Conservation (phyloP, 2,329 filamentous ascomycete species). For the Nemania abortiva region DNA sequence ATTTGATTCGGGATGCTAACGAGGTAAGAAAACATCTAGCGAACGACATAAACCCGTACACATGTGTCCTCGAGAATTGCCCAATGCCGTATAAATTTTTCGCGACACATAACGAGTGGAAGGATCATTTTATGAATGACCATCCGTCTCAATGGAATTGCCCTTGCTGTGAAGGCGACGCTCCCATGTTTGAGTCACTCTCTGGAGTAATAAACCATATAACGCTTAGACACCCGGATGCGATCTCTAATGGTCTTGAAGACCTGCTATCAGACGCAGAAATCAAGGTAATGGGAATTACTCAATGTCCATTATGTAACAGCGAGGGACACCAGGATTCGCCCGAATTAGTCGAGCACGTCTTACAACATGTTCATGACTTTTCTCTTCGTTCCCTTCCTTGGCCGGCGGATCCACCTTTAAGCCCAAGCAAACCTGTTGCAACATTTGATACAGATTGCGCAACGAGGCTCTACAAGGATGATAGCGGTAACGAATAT, state of each 20-base stretch:
- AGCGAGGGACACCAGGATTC: constrained; percentile 13
- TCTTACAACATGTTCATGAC: constrained; percentile 19
- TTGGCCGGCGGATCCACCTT: constrained; percentile 14
- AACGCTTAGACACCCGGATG: not conserved
- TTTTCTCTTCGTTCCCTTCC: constrained; percentile 21
- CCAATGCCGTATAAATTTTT: constrained; percentile 16
- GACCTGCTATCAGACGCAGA: constrained; percentile 12
- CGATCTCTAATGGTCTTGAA: constrained; percentile 6
- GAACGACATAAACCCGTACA: constrained; percentile 18
- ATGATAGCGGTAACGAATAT: not conserved
- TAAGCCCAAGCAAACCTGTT: constrained; percentile 10
- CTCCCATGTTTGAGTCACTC: constrained; percentile 15
- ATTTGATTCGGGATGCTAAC: constrained; percentile 17
- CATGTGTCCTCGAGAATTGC: constrained; percentile 23
- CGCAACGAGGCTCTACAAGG: constrained; percentile 1
- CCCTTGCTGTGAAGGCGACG: constrained; percentile 13
- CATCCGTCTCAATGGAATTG: constrained; percentile 21
- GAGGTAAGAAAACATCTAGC: constrained; percentile 13
- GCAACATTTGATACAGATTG: constrained; percentile 22
- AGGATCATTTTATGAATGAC: constrained; percentile 18
- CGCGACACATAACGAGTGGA: constrained; percentile 19
- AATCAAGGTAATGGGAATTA: constrained; percentile 22
- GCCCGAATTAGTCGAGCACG: constrained; percentile 17
- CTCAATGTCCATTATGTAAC: constrained; percentile 18
- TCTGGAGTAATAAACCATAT: constrained; percentile 15